Conservation (phyloP, 805 yeast genomes). For the Hanseniaspora taiwanica region DNA sequence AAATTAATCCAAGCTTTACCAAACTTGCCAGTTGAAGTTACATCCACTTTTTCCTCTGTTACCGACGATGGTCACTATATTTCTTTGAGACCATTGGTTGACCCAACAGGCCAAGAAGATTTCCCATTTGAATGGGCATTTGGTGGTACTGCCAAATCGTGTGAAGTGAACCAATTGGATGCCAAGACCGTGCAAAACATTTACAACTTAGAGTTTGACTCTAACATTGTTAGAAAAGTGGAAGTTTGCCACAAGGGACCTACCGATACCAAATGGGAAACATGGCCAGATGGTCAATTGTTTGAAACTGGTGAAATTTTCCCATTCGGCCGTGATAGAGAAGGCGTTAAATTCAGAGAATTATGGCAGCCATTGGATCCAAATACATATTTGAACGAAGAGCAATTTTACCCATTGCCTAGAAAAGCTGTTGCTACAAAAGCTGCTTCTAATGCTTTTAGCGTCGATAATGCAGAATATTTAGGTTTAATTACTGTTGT, state of each 20-base stretch:
- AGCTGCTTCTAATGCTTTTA: constrained; percentile 16
- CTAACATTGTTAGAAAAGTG: constrained; percentile 10
- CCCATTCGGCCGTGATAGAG: constrained; percentile 18
- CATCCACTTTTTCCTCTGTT: constrained; percentile 19
- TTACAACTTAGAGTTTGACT: constrained; percentile 20
- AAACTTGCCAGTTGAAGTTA: constrained; percentile 17
- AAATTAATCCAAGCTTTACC: constrained; percentile 18
- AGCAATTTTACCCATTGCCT: constrained; percentile 9
- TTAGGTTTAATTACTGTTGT: constrained; percentile 20
- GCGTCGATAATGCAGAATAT: constrained; percentile 13
- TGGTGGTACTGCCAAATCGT: constrained; percentile 34
- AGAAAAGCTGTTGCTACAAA: constrained; percentile 8
- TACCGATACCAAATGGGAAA: constrained; percentile 19
- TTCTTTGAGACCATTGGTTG: constrained; percentile 26
- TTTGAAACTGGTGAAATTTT: constrained; percentile 22
- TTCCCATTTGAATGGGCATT: constrained; percentile 48
- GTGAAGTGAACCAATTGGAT: constrained; percentile 23
- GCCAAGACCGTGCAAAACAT: constrained; percentile 12
- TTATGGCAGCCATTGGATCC: constrained; percentile 26
- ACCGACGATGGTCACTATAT: constrained; percentile 23
- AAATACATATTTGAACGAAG: constrained; percentile 8
- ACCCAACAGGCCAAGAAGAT: constrained; percentile 15
- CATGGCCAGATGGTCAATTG: constrained; percentile 22
- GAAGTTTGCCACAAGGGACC: constrained; percentile 1
- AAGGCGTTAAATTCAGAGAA: constrained; percentile 20